Evolutionary conservation across 2,329 filamentous ascomycete genomes (phyloP), one percentile per base, ranked within the genome.

Genomic region (Beauveria sp.): DNA sequence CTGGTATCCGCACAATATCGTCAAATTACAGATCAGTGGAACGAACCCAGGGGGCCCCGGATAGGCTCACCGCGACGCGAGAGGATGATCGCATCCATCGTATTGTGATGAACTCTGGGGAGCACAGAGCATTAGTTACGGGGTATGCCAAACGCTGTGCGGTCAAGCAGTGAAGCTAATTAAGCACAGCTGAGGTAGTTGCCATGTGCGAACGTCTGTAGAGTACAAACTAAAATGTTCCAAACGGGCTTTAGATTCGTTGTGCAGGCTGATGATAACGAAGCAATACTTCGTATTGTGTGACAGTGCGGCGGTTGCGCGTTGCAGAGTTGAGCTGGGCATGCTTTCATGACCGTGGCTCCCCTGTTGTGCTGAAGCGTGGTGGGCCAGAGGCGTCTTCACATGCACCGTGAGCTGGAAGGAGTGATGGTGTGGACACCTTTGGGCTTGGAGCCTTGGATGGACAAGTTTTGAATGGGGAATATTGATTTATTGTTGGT

Each of bases 291-390:
- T 38, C 34, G 12, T 24, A 14, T 26, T 48, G 45, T 22, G 9
- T 24, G 45, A 48, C 24, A 24, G 12, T 48, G 20, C 22, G 45
- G 22, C 45, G 45, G 20, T 34, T 38, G 20, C 45, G 22, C 45
- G 22, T 16, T 48, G 22, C 45, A 48, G n/a, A n/a, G 28, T 20
- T 28, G 5, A 54, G 52, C 18, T 55, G 52, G 40, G 10, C 24
- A 54, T 26, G 38, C 34, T 58, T 24, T 34, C 50, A 34, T 50
- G 46, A 20, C 6, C 7, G 20, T 38, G 34, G 12, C n/a, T n/a
- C 48, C 56, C 57, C 57, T 50, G 57, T 60, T 40, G 57, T 28
- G 57, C 57, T 60, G 57, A 60, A 60, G 48, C 26, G n/a, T 60
- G 40, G 56, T 60, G 57, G 57, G 48, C 57, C 57, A 8, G 38